Evolutionary conservation across 768 basidiomycete species (phyloP), one percentile per base, ranked within the genome.

Genomic region (Pleurotus platypus): DNA sequence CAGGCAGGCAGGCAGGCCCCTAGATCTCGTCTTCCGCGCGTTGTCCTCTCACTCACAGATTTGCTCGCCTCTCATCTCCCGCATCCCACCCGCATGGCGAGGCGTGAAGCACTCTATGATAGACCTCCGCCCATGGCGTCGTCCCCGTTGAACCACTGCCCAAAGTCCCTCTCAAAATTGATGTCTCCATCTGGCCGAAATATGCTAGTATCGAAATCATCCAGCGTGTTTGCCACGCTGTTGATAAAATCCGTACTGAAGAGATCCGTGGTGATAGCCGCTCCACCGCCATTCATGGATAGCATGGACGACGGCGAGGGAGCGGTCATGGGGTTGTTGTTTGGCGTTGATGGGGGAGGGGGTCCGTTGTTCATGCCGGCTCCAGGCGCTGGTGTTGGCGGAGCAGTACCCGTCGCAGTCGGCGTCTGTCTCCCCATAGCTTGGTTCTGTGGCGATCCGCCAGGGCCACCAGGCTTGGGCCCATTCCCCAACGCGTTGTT

Each of bases 111-210:
- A 35, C 30, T 35, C 30, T 35, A 35, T 35, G 30, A 35, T 35
- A 35, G 30, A 4, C 30, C 30, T 35, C 30, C 30, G 30, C 66
- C 62, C 49, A 57, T 24, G 38, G 69, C 68, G 46, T 80, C 80
- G 55, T 85, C 80, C 5, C 78, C 79, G 65, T 84, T 85, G 62
- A 90, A 88, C 87, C 87, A 89, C 63, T 87, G 84, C 56, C 85
- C 83, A 69, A 89, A 89, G 63, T 88, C 87, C 64, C 85, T 75
- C 68, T 87, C 87, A 61, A 88, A 87, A 64, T 86, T 83, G 65
- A 87, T 69, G 57, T 80, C 74, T 1, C 75, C 76, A 49, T 78
- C 75, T n/a, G 69, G 61, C 46, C 74, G 67, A 64, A 83, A 81
- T 42, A 83, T 56, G 12, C 64, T 59, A 9, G 69, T 35, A 56